Evolutionary conservation across 1,139 yeast genomes (phyloP), one percentile per base, ranked within the genome.

Genomic region (Wickerhamomyces sp.): DNA sequence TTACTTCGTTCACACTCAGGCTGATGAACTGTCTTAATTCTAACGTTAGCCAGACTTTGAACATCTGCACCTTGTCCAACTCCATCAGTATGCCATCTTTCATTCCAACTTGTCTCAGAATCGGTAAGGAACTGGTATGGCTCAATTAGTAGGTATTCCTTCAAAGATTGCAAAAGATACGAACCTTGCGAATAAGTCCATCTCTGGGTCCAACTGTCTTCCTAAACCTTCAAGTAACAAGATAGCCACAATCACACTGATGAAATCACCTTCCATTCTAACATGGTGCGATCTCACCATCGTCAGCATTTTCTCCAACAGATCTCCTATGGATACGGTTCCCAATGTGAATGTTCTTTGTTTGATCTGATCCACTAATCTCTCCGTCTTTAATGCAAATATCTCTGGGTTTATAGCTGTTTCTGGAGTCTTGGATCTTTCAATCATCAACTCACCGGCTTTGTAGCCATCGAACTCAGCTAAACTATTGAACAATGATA

Each of bases 231-330:
- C 98, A 39, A 91, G 62, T 40, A 91, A 67, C 35, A 91, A 62
- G 24, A 91, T 88, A 1, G 97, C 95, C 26, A 91, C 88, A 14
- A 91, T 84, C 19, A 93, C 95, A 18, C 95, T 87, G 31, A 91
- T 81, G 54, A 91, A 91, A 57, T 91, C 98, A 7, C 95, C 94
- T 54, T 91, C 99, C 96, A 93, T 85, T 54, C 96, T 72, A 16
- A 91, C 98, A 58, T 93, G 99, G 57, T 91, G 98, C 14, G 69
- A 67, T 39, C 97, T 70, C 14, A 93, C 97, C 96, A 91, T 88
- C 2, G 79, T 68, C 41, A 91, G 68, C 66, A 91, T 91, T 53
- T 79, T 84, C 47, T 88, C 93, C 39, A 91, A 66, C 41, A 93
- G 67, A 54, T 89, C 97, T 4, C 97, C 97, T 43, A 91, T 84